A percentile compares a stretch with the other conserved stretches of the same genome.
Conservation (phyloP, 2,329 filamentous ascomycete genomes). For the Scedosporium dehoogii region DNA sequence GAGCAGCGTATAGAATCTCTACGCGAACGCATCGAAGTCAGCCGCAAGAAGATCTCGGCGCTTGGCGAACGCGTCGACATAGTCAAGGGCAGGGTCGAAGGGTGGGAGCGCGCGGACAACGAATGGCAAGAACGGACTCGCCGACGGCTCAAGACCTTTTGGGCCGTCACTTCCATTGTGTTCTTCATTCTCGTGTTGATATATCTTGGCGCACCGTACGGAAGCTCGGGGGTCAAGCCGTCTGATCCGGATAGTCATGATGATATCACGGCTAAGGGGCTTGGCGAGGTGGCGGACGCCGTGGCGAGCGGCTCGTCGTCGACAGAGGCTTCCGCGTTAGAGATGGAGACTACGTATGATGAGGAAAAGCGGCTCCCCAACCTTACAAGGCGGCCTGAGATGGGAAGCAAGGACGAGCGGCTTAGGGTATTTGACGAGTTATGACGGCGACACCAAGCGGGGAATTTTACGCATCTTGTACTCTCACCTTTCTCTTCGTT, state of each 20-base stretch:
- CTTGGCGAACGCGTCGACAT: conserved; percentile 55
- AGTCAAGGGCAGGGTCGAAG: conserved; percentile 54
- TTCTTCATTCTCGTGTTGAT: conserved; percentile 35
- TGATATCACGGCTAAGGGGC: background rate
- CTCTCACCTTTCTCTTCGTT: background rate
- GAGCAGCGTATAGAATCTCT: conserved; percentile 52
- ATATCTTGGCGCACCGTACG: conserved; percentile 1
- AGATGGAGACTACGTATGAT: background rate
- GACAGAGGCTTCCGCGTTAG: background rate
- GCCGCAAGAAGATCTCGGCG: conserved; percentile 47
- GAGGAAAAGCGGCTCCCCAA: background rate
- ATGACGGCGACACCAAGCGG: conserved; percentile 16
- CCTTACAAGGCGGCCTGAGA: background rate
- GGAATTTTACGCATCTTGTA: background rate
- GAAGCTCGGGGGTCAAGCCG: background rate
- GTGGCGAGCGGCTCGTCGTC: background rate
- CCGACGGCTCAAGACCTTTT: conserved; percentile 50
- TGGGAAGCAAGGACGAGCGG: conserved; percentile 19
- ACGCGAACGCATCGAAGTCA: conserved; percentile 49
- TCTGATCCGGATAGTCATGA: background rate
- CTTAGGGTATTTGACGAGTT: conserved; percentile 37
- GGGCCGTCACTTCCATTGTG: conserved; percentile 45
- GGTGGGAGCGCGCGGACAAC: conserved; percentile 56
- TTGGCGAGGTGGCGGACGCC: background rate
- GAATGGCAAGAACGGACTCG: conserved; percentile 61